Base-by-base conservation (phyloP, 1,139 yeast species). In the Hyphopichia fennica region DNA sequence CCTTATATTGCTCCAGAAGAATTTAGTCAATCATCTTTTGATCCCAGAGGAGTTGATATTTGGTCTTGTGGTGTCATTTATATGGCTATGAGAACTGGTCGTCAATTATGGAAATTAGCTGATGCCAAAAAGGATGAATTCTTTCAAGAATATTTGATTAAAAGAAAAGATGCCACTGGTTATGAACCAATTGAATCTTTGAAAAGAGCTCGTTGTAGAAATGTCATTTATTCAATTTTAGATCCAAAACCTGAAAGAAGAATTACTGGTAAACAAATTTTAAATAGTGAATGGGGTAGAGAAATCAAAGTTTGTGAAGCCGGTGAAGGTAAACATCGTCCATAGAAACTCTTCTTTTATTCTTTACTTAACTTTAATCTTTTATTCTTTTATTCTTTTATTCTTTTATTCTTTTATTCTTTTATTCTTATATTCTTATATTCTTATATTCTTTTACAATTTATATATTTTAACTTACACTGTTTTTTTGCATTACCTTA, bases 1-100 rank as follows among this genome's bases (percentile, higher is more conserved):
- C 97, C 98, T 1, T 93, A 93, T 60, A 93, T 93, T 58, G 96
- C 98, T 0, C 98, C 99, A 0, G 99, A 93, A 64, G 97, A 90
- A 61, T 93, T 84, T 60, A 76, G 78, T 2, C 79, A 77, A 38
- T 70, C 74, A 34, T 84, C 84, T 52, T 93, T 88, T 62, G 98
- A 93, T 60, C 95, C 98, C 2, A 70, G 98, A 37, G 81, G 93
- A 15, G 95, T 90, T 10, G 98, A 93, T 63, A 82, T 93, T 37
- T 93, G 99, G 99, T 87, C 98, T 0, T 85, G 95, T 63, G 99
- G 98, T 40, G 95, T 93, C 17, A 88, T 93, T 37, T 93, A 91
- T 63, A 90, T 93, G 97, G 97, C 96, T 9, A 91, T 93, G 98
- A 77, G 98, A 57, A 88, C 96, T 0, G 99, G 98, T 1, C 76